These are phyloP conservation scores for Suillus tomentosus DNA, from an alignment of 768 basidiomycete genomes.

Conservation along the genomic window DNA sequence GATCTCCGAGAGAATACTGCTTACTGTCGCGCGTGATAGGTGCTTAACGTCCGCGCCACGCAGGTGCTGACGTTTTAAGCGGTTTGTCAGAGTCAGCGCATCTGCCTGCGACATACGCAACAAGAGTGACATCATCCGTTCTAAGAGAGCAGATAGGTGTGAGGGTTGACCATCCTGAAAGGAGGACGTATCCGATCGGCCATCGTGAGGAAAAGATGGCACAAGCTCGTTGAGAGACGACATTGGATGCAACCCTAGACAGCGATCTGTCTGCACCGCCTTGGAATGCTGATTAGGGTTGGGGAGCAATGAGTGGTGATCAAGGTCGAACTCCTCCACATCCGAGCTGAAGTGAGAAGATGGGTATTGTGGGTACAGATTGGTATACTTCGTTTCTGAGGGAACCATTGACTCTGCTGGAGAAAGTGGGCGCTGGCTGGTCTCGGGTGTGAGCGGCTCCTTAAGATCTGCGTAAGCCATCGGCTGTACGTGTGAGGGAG, in stretches of 20 bases:
- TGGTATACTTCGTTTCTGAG: conserved; percentile 29
- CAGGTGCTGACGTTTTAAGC: conserved; percentile 89
- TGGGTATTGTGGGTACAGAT: conserved; percentile 28
- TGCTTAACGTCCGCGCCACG: conserved; percentile 84
- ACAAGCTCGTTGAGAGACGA: conserved; percentile 38
- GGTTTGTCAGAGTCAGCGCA: conserved; percentile 82
- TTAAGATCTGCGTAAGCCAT: conserved; percentile 16
- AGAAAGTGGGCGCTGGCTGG: conserved; percentile 43
- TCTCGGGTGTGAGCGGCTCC: conserved; percentile 51
- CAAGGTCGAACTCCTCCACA: conserved; percentile 44
- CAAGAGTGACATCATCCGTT: conserved; percentile 66
- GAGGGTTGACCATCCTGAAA: conserved; percentile 54
- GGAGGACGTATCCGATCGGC: conserved; percentile 76
- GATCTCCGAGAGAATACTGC: conserved; percentile 70
- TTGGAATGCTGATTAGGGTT: conserved; percentile 56
- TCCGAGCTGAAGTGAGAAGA: conserved; percentile 39
- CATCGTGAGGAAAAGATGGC: conserved; percentile 54
- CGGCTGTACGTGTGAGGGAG: no score
- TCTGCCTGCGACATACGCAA: conserved; percentile 72
- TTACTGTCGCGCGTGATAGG: conserved; percentile 81
- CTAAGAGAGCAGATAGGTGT: conserved; percentile 55
- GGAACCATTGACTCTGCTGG: conserved; percentile 38
- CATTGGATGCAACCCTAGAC: conserved; percentile 30
- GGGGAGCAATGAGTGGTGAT: conserved; percentile 28
- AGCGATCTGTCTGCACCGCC: conserved; percentile 68